Base-by-base conservation (phyloP, 768 basidiomycete species). In the Pleurotus ostreatus region DNA sequence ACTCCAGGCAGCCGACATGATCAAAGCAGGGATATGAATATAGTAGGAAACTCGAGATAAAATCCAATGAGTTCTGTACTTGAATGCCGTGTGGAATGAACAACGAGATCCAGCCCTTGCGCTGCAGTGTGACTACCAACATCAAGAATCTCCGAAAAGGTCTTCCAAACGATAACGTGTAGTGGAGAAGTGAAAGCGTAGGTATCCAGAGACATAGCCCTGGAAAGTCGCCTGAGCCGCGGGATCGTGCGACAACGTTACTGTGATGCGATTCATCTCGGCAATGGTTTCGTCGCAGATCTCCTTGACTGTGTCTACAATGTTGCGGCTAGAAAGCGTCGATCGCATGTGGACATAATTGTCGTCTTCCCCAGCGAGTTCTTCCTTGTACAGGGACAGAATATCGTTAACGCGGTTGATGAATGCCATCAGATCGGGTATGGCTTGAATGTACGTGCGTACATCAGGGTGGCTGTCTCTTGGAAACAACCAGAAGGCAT, bases 301-400 rank as follows among this genome's bases (percentile, higher is more conserved):
- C 16, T 49, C 48, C 48, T 26, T 16, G 3, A 49, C 16, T 2
- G 48, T 49, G 16, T 25, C 23, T 13, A 49, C 34, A n/a, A 49
- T 26, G 26, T n/a, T 37, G 7, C n/a, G 20, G 16, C 48, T 34
- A 22, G 39, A 55, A 12, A 55, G 22, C 53, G 13, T 26, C 34
- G 40, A 43, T 25, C 40, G 38, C 39, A 55, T 55, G 20, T 38
- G 39, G 2, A 55, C 41, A 46, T 25, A 55, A 44, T 55, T 55
- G 41, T 25, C 22, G 15, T 38, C 53, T 26, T 55, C 53, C 13
- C 40, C 53, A 0, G 53, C 53, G 6, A 55, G 39, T 34, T 55
- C 53, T 44, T 55, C 53, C 6, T 55, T 55, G 22, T 55, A 55
- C 13, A 55, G 26, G 39, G 53, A 55, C 22, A 55, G 40, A 2